Percentiles rank a stretch among this genome's conserved stretches.
These are phyloP conservation scores for Epichloe sibirici DNA, from an alignment of 2,329 filamentous ascomycete genomes.

Conservation along the genomic window DNA sequence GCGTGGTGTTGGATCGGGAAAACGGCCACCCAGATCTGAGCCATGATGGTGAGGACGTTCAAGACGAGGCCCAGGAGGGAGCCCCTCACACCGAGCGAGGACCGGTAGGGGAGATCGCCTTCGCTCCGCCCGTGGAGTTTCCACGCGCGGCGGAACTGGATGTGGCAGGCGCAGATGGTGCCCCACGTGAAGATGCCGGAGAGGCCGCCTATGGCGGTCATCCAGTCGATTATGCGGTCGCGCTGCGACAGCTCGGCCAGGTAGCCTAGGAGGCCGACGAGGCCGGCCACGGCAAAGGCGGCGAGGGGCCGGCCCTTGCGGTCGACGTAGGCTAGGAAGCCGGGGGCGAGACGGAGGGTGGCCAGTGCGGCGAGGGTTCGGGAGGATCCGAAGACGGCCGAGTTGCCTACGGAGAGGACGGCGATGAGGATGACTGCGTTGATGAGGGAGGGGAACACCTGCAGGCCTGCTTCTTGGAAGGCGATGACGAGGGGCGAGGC, in stretches of 20 bases:
- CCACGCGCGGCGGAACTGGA: constrained; percentile 52
- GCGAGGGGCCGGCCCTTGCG: constrained; percentile 61
- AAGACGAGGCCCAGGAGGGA: constrained; percentile 2
- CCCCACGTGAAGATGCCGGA: constrained; percentile 63
- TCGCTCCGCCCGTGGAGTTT: neutral
- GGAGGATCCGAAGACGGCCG: constrained; percentile 75
- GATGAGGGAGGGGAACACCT: constrained; percentile 5
- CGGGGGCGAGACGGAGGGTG: constrained; percentile 55
- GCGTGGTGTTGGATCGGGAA: neutral
- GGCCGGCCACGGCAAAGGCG: constrained; percentile 51
- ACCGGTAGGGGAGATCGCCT: neutral
- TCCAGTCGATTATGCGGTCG: constrained; percentile 58
- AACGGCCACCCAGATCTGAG: constrained; percentile 1
- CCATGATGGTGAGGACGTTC: neutral
- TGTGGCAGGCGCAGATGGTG: constrained; percentile 68
- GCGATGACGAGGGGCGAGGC: constrained; percentile 8
- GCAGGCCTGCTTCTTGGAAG: constrained; percentile 6
- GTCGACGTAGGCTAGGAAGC: constrained; percentile 48
- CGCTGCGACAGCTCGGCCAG: constrained; percentile 48
- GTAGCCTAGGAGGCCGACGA: constrained; percentile 58
- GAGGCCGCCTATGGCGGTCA: constrained; percentile 59
- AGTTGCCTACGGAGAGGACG: constrained; percentile 54
- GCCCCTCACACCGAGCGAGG: neutral
- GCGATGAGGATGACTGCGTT: constrained; percentile 52
- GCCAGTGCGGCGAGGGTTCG: constrained; percentile 74